Evolutionary conservation across 2,329 filamentous ascomycete species (phyloP), one percentile per base, ranked within the genome.

Genomic region (Colletotrichum cuscutae): DNA sequence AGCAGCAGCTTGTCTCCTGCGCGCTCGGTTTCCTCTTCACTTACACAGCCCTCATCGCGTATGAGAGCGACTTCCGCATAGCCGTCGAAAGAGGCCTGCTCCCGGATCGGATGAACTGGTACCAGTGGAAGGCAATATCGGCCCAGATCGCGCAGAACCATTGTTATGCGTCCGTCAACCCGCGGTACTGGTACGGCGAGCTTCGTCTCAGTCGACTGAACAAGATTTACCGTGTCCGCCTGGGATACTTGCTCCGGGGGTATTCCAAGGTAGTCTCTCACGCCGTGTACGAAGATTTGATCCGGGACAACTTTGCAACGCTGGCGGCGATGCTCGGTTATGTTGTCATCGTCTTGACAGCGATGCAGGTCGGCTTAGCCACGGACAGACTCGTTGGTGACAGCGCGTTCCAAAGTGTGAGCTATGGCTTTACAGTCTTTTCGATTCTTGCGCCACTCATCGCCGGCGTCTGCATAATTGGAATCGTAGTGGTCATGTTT

Each of bases 401-500:
- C 72, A n/a, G 71, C 0, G 68, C 75, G 0, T 89, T 89, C 75
- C 82, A 85, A 75, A 64, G 69, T 9, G 85, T 82, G 1, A 83
- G 83, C 1, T 86, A 86, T 71, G 86, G 85, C 2, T 88, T 89
- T 68, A 83, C 84, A 3, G 77, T 88, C 5, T 87, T 89, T 67
- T 80, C 84, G 0, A 86, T 88, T 30, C 15, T 87, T 6, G 81
- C 78, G 4, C 86, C 85, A 0, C 73, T 86, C 9, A 65, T 76
- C 28, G 72, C 68, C 28, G 75, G 67, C n/a, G 58, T 80, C 5
- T 74, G 79, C 3, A 30, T 78, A 24, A 13, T 79, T 5, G 65
- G 35, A 3, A 73, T 78, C 6, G 72, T 78, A 37, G 42, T 37
- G 42, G 59, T 52, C 30, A 67, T 77, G 42, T 75, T 77, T 65